Evolutionary conservation across 2,329 filamentous ascomycete genomes (phyloP).

Genomic region (Venturia aucupariae): DNA sequence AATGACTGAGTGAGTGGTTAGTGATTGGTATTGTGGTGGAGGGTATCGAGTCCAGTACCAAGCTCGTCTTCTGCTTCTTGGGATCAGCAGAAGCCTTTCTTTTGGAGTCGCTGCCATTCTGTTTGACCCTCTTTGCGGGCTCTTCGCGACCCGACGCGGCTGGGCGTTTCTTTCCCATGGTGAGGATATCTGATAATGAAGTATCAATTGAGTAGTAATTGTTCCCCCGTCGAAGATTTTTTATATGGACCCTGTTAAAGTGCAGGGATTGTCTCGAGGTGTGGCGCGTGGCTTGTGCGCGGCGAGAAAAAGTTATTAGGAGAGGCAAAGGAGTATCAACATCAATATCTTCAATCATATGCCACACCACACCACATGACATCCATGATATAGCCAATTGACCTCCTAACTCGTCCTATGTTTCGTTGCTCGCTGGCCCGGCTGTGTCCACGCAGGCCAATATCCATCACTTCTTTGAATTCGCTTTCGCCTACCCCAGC

Average conservation of each 20-base stretch:
- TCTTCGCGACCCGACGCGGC: conserved; percentile 22
- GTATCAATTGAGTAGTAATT: no score
- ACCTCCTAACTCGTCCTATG: not conserved
- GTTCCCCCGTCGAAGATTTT: not conserved
- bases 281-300: not conserved
- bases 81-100: conserved; percentile 28
- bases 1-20: conserved; percentile 39
- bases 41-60: conserved; percentile 22
- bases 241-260: not conserved
- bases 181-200: no score
- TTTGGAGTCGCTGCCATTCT: conserved; percentile 17
- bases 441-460: not conserved
- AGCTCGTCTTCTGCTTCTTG: conserved; percentile 22
- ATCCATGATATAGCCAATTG: not conserved
- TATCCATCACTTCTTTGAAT: not conserved
- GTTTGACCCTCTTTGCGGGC: conserved; percentile 20
- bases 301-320: not conserved
- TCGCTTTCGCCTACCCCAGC: not conserved
- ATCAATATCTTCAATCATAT: not conserved
- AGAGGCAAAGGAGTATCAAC: not conserved
- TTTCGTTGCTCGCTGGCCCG: not conserved
- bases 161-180: conserved; percentile 30
- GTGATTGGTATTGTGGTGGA: not conserved
- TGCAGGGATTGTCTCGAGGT: not conserved
- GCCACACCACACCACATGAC: not conserved